Evolutionary conservation across 2,329 filamentous ascomycete species (phyloP).

Genomic region (Paecilomyces formosus): DNA sequence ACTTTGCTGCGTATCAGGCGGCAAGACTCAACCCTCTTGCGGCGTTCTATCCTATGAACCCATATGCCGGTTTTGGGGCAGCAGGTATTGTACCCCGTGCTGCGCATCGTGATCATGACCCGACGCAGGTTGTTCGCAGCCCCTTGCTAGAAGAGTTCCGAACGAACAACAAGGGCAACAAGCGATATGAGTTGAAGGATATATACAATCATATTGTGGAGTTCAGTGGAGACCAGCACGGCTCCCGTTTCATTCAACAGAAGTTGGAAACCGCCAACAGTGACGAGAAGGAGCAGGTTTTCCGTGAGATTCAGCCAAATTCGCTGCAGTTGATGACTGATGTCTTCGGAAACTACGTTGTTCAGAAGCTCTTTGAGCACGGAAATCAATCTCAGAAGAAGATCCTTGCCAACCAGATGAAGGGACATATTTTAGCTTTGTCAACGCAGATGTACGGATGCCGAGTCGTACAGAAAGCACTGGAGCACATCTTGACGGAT

Average conservation of each 20-base stretch:
- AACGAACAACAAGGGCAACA: slow-evolving; percentile 61
- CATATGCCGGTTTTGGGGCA: slow-evolving; percentile 20
- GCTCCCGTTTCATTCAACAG: slow-evolving; percentile 89
- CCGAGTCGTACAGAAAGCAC: slow-evolving; percentile 87
- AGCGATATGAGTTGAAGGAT: slow-evolving; percentile 76
- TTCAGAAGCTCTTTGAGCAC: slow-evolving; percentile 96
- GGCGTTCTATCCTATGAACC: slow-evolving; percentile 28
- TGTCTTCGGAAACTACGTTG: slow-evolving; percentile 96
- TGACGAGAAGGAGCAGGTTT: slow-evolving; percentile 88
- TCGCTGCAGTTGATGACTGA: slow-evolving; percentile 87
- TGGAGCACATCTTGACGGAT: slow-evolving; percentile 85
- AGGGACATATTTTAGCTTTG: slow-evolving; percentile 69
- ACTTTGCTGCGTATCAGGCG: slow-evolving; percentile 23
- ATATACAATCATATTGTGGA: slow-evolving; percentile 85
- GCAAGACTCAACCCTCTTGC: slow-evolving; percentile 27
- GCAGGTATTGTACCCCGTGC: slow-evolving; percentile 32
- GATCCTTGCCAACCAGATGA: slow-evolving; percentile 77
- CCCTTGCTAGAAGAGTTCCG: slow-evolving; percentile 73
- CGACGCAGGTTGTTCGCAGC: slow-evolving; percentile 59
- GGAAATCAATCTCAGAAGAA: slow-evolving; percentile 92
- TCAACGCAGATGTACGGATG: slow-evolving; percentile 90
- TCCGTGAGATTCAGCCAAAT: slow-evolving; percentile 78
- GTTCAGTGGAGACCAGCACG: slow-evolving; percentile 92
- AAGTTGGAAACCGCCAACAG: slow-evolving; percentile 90
- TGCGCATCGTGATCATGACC: slow-evolving; percentile 50